A percentile compares a stretch with the other conserved stretches of the same genome.
Conservation (phyloP, 306 rosid genomes). For the Luffa aegyptiaca region DNA sequence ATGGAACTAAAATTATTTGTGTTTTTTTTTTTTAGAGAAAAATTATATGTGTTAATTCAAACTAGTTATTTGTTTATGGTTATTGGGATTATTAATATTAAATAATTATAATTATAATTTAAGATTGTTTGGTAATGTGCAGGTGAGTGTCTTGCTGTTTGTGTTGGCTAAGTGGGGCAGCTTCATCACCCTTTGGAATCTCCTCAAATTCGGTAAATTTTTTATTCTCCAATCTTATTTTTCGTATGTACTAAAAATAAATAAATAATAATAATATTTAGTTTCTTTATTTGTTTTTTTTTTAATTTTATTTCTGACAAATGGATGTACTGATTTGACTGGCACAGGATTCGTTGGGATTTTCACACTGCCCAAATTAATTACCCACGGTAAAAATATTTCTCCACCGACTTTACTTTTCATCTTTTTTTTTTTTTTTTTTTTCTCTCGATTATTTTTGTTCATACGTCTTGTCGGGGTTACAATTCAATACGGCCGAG, state of each 20-base stretch:
- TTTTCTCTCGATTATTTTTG: not conserved
- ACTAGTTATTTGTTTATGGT: too few relatives aligned
- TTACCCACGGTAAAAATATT: slow-evolving; percentile 57
- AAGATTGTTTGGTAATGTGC: slow-evolving; percentile 14
- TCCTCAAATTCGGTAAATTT: slow-evolving; percentile 46
- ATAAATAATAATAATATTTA: not conserved
- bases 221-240: not conserved
- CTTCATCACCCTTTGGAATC: slow-evolving; percentile 76
- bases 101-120: not conserved
- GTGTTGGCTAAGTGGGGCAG: slow-evolving; percentile 86
- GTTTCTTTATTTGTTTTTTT: not conserved
- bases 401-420: not conserved
- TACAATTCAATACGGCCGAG: not conserved
- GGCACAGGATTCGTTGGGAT: slow-evolving; percentile 75
- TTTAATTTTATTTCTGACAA: slow-evolving; percentile 20
- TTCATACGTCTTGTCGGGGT: not conserved
- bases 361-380: slow-evolving; percentile 66
- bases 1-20: too few relatives aligned
- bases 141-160: slow-evolving; percentile 80
- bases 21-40: too few relatives aligned
- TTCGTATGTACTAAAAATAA: too few relatives aligned
- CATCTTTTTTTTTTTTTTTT: not conserved
- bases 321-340: slow-evolving; percentile 12
- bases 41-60: too few relatives aligned
- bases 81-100: too few relatives aligned